Conservation (phyloP, 257 asterid species). For the Primulina huaijiensis region DNA sequence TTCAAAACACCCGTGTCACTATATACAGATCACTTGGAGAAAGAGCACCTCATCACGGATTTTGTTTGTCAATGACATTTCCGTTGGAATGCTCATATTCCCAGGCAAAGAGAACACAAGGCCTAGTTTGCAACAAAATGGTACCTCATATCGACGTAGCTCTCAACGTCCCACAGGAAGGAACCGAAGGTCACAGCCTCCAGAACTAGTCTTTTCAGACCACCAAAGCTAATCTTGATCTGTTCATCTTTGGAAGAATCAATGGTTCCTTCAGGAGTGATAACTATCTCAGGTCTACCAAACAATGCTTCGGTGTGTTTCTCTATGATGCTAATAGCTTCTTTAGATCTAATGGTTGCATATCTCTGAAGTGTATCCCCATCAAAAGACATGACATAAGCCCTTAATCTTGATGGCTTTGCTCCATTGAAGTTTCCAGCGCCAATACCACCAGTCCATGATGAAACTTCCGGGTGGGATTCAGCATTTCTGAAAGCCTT, state of each 20-base stretch:
- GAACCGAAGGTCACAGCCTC: constrained; percentile 98
- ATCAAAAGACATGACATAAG: constrained; percentile 82
- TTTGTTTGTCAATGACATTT: not conserved
- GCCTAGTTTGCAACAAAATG: constrained; percentile 76
- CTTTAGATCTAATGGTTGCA: constrained; percentile 79
- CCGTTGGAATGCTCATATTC: not conserved
- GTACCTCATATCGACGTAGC: constrained; percentile 79
- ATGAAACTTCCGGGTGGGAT: constrained; percentile 69
- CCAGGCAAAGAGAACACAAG: not conserved
- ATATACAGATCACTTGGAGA: not conserved
- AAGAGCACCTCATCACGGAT: not conserved
- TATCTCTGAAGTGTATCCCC: constrained; percentile 79
- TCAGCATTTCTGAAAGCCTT: constrained; percentile 28
- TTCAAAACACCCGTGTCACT: not conserved
- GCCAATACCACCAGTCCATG: constrained; percentile 46
- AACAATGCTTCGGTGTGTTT: constrained; percentile 90
- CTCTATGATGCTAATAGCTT: constrained; percentile 75
- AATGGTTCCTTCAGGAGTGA: constrained; percentile 69
- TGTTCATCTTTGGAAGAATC: constrained; percentile 74
- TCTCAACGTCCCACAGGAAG: constrained; percentile 96
- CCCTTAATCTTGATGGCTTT: constrained; percentile 65
- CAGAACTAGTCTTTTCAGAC: constrained; percentile 71
- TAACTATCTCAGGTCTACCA: constrained; percentile 73
- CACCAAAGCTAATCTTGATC: constrained; percentile 78
- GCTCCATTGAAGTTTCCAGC: constrained; percentile 43